Conservation (phyloP, 495 filamentous ascomycete genomes). For the Patellaria atrata region DNA sequence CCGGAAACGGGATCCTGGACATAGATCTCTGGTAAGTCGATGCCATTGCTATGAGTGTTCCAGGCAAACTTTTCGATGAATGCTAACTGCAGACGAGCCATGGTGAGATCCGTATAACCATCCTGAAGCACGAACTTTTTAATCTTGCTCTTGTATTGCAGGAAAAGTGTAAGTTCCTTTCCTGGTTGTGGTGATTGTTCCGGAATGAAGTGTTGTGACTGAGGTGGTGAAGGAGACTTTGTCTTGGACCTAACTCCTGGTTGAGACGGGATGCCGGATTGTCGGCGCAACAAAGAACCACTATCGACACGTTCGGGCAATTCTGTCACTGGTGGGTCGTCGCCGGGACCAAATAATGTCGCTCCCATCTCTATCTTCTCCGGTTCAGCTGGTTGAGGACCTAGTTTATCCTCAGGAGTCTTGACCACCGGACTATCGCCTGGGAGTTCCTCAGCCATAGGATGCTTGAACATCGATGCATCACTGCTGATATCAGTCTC, state of each 20-base stretch:
- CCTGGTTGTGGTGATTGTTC: constrained; percentile 64
- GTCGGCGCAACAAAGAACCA: constrained; percentile 2
- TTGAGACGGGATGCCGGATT: constrained; percentile 9
- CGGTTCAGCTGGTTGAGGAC: constrained; percentile 27
- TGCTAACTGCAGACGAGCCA: constrained; percentile 80
- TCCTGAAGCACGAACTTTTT: constrained; percentile 88
- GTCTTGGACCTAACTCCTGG: constrained; percentile 16
- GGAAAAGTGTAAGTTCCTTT: constrained; percentile 87
- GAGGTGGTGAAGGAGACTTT: constrained; percentile 27
- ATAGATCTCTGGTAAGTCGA: constrained; percentile 90
- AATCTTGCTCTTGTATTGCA: constrained; percentile 93
- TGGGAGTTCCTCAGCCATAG: constrained; percentile 13
- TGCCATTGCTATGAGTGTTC: constrained; percentile 89
- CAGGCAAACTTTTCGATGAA: constrained; percentile 99
- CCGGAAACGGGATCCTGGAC: constrained; percentile 93
- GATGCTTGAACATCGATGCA: constrained; percentile 29
- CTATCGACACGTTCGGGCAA: background rate
- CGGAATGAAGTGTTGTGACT: constrained; percentile 40
- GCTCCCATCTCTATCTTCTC: constrained; percentile 15
- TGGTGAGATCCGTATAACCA: constrained; percentile 66
- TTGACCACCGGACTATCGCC: constrained; percentile 36
- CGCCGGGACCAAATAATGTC: constrained; percentile 15
- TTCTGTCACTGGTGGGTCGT: constrained; percentile 11
- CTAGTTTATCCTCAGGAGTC: constrained; percentile 47
- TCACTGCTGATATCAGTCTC: constrained; percentile 27